These are phyloP conservation scores for Dioszegia aurantiaca DNA, from an alignment of 768 basidiomycete genomes.

Conservation along the genomic window DNA sequence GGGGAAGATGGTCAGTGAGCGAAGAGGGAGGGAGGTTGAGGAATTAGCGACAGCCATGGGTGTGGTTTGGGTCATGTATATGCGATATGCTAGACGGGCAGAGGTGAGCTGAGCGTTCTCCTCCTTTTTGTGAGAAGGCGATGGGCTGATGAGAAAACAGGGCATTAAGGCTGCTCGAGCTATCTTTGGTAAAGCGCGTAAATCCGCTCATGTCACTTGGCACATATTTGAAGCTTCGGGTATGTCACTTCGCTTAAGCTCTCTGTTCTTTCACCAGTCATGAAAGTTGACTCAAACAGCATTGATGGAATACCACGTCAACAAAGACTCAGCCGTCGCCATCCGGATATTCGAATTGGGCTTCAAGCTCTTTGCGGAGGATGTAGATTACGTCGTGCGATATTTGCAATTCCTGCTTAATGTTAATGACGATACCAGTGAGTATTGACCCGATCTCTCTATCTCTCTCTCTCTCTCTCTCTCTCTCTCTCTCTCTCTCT, in stretches of 20 bases:
- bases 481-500: too few species aligned
- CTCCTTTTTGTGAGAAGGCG: too few species aligned
- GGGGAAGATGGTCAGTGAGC: constrained; percentile 41
- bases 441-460: too few species aligned
- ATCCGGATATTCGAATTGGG: constrained; percentile 92
- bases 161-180: constrained; percentile 73
- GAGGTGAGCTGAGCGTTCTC: constrained; percentile 56
- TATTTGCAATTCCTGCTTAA: constrained; percentile 91
- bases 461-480: too few species aligned
- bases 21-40: constrained; percentile 52
- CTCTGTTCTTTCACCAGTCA: not conserved
- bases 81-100: constrained; percentile 83
- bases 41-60: constrained; percentile 69
- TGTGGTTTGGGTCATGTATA: constrained; percentile 73
- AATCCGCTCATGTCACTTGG: constrained; percentile 63
- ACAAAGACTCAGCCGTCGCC: constrained; percentile 72
- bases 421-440: constrained; percentile 93
- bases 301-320: constrained; percentile 88
- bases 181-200: constrained; percentile 78
- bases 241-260: constrained; percentile 51
- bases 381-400: constrained; percentile 78
- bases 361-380: constrained; percentile 73
- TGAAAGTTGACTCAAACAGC: constrained; percentile 65
- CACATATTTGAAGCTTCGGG: constrained; percentile 91
- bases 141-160: constrained; percentile 33